Conservation (phyloP, 495 filamentous ascomycete species). For the Hypoxylon rickii region DNA sequence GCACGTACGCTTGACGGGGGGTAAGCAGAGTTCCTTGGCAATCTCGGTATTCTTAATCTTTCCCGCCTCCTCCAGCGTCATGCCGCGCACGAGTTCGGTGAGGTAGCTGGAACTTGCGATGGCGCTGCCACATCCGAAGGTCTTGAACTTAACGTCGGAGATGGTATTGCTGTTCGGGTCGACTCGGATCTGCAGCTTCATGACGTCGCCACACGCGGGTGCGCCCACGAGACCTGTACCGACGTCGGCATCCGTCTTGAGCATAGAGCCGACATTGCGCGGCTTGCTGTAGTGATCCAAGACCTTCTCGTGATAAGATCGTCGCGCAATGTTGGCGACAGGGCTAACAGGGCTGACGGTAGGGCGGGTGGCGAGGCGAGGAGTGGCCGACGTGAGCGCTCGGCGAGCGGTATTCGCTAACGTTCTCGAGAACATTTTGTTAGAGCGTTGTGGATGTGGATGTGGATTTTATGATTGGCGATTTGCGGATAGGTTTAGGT, state of each 20-base stretch:
- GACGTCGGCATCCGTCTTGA: constrained; percentile 84
- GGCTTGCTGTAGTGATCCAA: constrained; percentile 94
- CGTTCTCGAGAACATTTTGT: constrained; percentile 38
- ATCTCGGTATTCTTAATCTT: constrained; percentile 96
- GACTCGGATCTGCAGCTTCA: constrained; percentile 98
- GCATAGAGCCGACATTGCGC: constrained; percentile 91
- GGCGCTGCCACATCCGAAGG: constrained; percentile 95
- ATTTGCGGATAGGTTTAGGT: not conserved
- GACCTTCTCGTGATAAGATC: constrained; percentile 66
- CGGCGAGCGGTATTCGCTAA: constrained; percentile 39
- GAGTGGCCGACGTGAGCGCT: constrained; percentile 30
- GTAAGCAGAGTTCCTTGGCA: constrained; percentile 91
- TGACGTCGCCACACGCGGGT: constrained; percentile 93
- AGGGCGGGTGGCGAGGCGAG: constrained; percentile 44
- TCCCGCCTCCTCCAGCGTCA: constrained; percentile 92
- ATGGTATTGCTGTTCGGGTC: constrained; percentile 88
- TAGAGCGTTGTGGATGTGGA: not conserved
- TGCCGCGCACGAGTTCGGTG: constrained; percentile 89
- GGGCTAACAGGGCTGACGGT: constrained; percentile 41
- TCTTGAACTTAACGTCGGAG: constrained; percentile 96
- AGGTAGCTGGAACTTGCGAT: constrained; percentile 91
- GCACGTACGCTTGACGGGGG: constrained; percentile 91
- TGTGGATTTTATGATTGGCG: not conserved
- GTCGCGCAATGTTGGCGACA: constrained; percentile 45
- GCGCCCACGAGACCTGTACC: constrained; percentile 96